Evolutionary conservation across 208 protist genomes (phyloP), one percentile per base, ranked within the genome.

Genomic region (Blechomonas ayalai): DNA sequence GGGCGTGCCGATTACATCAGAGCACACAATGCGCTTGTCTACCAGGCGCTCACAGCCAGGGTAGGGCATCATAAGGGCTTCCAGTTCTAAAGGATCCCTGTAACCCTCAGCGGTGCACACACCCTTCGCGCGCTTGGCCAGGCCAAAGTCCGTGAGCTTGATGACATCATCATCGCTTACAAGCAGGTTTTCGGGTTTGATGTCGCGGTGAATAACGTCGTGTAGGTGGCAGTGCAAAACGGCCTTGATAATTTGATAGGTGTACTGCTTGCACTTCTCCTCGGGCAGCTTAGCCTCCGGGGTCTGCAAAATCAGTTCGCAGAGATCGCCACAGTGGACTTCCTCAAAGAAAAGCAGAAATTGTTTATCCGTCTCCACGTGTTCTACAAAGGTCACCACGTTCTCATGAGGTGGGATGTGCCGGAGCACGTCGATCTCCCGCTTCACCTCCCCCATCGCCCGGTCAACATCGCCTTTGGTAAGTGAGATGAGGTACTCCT

Each of bases 101-200:
- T 51, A 32, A 12, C 73, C 54, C 24, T 74, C 73, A 24, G 60
- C 52, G 9, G 80, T 88, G 57, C 84, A 85, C 32, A 80, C 75
- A 13, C 80, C 80, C 27, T 77, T 81, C 12, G 70, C 63, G 19
- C 78, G 79, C 59, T 91, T 91, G 3, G 89, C 82, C 33, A 93
- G 56, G 19, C 89, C 89, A 64, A 95, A 95, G 50, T 95, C 89
- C 9, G 89, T 95, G 22, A 95, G 64, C 50, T 93, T 95, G 26
- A 95, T 86, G 35, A 80, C 73, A 58, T 92, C 77, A 28, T 92
- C 72, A 35, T 84, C 71, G 35, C 79, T 82, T 26, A 93, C 76
- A 37, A 95, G 73, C 19, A 95, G 49, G 46, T 95, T 95, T 58
- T 95, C 89, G 6, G 84, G 84, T 46, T 95, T 95, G 47, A 95